phyloP scores from a whole-genome alignment of 805 yeast species.

The Nematodospora valgi region DNA sequence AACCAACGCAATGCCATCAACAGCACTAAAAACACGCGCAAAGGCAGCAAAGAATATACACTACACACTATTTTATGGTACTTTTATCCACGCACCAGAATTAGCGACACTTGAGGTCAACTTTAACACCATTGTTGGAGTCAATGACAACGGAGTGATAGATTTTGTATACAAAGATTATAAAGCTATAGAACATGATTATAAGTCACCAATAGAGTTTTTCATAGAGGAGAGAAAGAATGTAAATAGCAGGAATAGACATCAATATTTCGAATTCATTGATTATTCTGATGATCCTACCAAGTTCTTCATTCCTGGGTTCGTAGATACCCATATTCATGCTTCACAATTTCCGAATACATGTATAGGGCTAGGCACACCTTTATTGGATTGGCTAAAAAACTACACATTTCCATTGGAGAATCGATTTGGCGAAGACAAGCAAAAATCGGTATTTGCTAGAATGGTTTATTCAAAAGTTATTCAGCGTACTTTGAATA shows the following conservation, averaged over 20 bases:
- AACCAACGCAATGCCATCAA: conserved; percentile 6
- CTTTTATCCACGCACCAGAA: conserved; percentile 68
- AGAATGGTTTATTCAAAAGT: conserved; percentile 60
- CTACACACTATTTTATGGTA: conserved; percentile 59
- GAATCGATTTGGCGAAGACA: conserved; percentile 45
- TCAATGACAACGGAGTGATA: conserved; percentile 54
- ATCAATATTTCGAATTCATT: conserved; percentile 17
- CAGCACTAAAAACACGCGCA: background rate
- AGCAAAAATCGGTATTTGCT: conserved; percentile 47
- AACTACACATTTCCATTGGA: conserved; percentile 90
- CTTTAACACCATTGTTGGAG: conserved; percentile 59
- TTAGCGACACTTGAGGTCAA: conserved; percentile 56
- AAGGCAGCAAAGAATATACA: conserved; percentile 16
- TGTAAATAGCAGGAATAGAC: background rate
- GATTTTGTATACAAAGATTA: conserved; percentile 26
- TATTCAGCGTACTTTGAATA: conserved; percentile 61
- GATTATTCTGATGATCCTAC: conserved; percentile 33
- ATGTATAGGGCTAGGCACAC: conserved; percentile 75
- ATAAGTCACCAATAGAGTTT: conserved; percentile 15
- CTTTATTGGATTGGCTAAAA: conserved; percentile 85
- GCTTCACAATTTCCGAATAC: conserved; percentile 44
- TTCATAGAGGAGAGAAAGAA: conserved; percentile 10
- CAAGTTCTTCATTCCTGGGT: conserved; percentile 60
- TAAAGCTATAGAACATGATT: conserved; percentile 10
- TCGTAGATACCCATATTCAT: conserved; percentile 44